Evolutionary conservation across 306 rosid genomes (phyloP).

Genomic region (Quercus glauca): DNA sequence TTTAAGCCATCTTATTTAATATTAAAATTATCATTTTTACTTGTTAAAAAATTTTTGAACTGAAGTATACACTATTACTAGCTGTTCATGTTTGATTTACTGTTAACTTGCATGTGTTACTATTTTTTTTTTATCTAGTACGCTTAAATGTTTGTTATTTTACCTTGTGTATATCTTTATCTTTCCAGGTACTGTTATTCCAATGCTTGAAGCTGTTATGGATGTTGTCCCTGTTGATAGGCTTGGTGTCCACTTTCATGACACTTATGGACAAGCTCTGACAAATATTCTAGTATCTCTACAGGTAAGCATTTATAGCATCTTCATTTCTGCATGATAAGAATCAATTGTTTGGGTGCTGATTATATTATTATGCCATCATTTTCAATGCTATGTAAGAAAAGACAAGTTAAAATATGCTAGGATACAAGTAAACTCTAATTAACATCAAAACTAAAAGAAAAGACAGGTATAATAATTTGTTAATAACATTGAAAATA

Average conservation of each 20-base stretch:
- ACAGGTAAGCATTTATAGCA: constrained; percentile 49
- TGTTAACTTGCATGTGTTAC: constrained; percentile 1
- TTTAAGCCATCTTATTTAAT: no score
- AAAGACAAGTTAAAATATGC: no score
- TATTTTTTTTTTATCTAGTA: neutral
- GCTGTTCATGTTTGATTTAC: neutral
- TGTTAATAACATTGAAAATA: no score
- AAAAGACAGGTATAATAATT: no score
- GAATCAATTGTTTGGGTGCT: neutral
- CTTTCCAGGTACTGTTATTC: constrained; percentile 61
- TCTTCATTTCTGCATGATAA: neutral
- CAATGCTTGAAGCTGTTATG: constrained; percentile 87
- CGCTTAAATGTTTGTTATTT: neutral
- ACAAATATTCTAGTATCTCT: constrained; percentile 74
- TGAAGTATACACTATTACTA: no score
- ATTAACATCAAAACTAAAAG: no score
- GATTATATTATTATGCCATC: no score
- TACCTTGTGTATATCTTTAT: constrained; percentile 11
- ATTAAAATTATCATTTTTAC: no score
- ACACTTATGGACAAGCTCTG: constrained; percentile 97
- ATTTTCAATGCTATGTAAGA: no score
- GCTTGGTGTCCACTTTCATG: constrained; percentile 92
- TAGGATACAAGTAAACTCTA: no score
- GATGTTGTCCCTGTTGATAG: constrained; percentile 61
- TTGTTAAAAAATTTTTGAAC: no score